phyloP scores from a whole-genome alignment of 805 yeast genomes.

The Metschnikowia orientalis region DNA sequence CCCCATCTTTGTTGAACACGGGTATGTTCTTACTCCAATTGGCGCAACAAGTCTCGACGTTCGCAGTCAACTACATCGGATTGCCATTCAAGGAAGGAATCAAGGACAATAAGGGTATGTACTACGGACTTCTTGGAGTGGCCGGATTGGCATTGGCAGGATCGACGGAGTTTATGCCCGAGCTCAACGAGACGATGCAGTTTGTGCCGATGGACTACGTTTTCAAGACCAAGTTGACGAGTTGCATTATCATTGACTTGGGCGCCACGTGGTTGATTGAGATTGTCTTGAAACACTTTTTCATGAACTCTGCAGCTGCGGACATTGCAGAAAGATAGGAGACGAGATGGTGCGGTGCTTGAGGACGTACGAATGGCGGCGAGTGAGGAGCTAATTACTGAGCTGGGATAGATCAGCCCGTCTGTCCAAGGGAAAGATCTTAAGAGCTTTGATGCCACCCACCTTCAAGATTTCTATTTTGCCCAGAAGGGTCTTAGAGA shows the following conservation, averaged over 20 bases:
- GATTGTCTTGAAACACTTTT: slow-evolving; percentile 71
- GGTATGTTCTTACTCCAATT: slow-evolving; percentile 92
- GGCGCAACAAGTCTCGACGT: slow-evolving; percentile 95
- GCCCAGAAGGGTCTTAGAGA: slow-evolving; percentile 19
- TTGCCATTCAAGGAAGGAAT: slow-evolving; percentile 93
- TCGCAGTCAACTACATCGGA: slow-evolving; percentile 97
- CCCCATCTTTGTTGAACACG: slow-evolving; percentile 89
- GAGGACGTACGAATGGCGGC: too few relatives aligned
- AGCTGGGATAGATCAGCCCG: slow-evolving; percentile 23
- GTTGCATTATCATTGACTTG: slow-evolving; percentile 70
- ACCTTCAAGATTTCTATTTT: slow-evolving; percentile 22
- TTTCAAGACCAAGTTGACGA: slow-evolving; percentile 76
- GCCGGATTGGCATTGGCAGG: slow-evolving; percentile 85
- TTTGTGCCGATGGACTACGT: slow-evolving; percentile 77
- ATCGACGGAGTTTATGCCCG: slow-evolving; percentile 92
- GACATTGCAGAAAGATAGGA: slow-evolving; percentile 66
- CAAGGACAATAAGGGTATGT: slow-evolving; percentile 92
- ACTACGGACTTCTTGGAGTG: slow-evolving; percentile 89
- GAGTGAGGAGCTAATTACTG: too few relatives aligned
- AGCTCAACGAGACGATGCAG: slow-evolving; percentile 84
- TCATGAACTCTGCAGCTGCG: slow-evolving; percentile 87
- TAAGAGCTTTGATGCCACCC: slow-evolving; percentile 25
- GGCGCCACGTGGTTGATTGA: slow-evolving; percentile 76
- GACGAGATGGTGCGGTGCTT: too few relatives aligned
- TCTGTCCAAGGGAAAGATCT: slow-evolving; percentile 25